These are phyloP conservation scores for Penicillium sp. DNA, from an alignment of 2,329 filamentous ascomycete genomes.

Conservation along the genomic window DNA sequence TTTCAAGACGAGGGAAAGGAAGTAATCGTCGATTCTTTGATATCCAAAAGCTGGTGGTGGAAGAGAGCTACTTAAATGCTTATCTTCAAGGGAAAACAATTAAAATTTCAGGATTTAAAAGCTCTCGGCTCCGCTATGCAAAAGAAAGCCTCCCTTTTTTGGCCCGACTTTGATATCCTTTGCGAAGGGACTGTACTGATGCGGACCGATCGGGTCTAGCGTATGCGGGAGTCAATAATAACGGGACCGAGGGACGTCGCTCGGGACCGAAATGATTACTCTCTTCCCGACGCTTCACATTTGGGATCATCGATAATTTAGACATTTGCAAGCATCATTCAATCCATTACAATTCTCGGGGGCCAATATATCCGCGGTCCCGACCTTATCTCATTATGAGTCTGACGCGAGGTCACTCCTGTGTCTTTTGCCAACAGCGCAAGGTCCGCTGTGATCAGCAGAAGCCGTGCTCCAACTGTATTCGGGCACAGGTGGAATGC, in stretches of 20 bases:
- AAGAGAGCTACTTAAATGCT: neutral
- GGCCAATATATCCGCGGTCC: neutral
- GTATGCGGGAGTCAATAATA: neutral
- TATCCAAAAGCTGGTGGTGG: neutral
- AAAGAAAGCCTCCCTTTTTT: neutral
- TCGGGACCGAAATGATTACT: neutral
- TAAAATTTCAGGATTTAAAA: neutral
- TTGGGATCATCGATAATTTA: neutral
- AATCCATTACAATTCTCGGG: neutral
- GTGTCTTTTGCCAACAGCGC: slow-evolving; percentile 55
- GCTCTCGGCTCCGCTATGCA: neutral
- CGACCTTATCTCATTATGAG: slow-evolving; percentile 1
- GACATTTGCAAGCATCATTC: neutral
- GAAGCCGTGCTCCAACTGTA: slow-evolving; percentile 67
- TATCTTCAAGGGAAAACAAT: neutral
- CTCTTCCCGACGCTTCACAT: neutral
- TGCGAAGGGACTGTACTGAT: neutral
- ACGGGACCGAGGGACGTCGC: neutral
- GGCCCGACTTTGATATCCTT: neutral
- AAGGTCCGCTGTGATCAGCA: slow-evolving; percentile 71
- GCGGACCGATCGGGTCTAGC: neutral
- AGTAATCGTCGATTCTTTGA: neutral
- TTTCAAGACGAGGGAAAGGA: neutral
- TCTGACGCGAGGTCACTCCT: slow-evolving; percentile 35
- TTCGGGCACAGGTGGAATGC: slow-evolving; percentile 61